Conservation (phyloP, 768 basidiomycete genomes). For the Phaffia australis region DNA sequence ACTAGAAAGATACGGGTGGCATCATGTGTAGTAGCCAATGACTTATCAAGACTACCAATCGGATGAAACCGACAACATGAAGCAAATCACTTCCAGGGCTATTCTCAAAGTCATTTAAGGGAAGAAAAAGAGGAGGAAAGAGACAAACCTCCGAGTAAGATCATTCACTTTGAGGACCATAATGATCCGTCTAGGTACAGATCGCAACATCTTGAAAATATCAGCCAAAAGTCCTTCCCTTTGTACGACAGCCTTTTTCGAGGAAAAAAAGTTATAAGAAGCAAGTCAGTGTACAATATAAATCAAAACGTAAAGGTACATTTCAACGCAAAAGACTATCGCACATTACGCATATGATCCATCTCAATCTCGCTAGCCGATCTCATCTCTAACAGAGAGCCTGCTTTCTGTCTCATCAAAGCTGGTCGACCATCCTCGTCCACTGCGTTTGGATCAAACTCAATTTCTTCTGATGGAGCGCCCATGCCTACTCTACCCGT, state of each 20-base stretch:
- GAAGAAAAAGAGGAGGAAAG: neutral
- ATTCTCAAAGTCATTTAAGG: conserved; percentile 11
- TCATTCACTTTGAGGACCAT: conserved; percentile 49
- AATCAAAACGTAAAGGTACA: conserved; percentile 1
- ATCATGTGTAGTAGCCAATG: conserved; percentile 65
- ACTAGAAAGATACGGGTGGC: conserved; percentile 70
- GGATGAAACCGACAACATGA: conserved; percentile 12
- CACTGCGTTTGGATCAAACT: neutral
- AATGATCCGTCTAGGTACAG: conserved; percentile 53
- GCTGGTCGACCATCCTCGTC: neutral
- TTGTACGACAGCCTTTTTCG: conserved; percentile 55
- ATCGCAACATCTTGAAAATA: conserved; percentile 75
- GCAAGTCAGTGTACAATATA: neutral
- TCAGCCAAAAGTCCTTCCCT: conserved; percentile 71
- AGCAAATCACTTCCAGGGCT: neutral
- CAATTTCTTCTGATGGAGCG: neutral
- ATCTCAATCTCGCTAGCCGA: conserved; percentile 56
- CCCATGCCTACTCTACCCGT: conserved; percentile 23
- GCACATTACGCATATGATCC: conserved; percentile 56
- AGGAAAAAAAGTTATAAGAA: neutral
- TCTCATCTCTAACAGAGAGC: conserved; percentile 29
- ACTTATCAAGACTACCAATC: conserved; percentile 67
- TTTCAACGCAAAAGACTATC: neutral
- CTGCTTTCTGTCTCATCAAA: conserved; percentile 12
- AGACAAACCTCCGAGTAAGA: conserved; percentile 42